Conservation (phyloP, 2,329 filamentous ascomycete genomes). For the Pseudopyrenochaeta lycopersici region DNA sequence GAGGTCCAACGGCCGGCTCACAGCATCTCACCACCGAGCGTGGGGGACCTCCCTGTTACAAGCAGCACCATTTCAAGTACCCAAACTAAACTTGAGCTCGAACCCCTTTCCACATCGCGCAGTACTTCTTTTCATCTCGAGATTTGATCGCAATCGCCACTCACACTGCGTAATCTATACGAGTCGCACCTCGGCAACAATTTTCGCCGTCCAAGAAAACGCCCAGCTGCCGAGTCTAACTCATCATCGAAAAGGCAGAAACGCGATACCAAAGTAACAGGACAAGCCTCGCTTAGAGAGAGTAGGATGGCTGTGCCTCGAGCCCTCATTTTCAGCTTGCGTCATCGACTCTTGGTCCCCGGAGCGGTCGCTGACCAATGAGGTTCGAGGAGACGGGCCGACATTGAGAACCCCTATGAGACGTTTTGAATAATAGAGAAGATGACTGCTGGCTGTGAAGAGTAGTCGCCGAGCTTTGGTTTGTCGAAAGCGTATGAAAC, state of each 20-base stretch:
- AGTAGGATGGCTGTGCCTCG: constrained; percentile 2
- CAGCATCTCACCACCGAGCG: background rate
- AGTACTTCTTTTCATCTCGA: too few relatives aligned
- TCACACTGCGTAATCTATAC: background rate
- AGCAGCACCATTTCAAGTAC: background rate
- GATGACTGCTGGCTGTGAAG: too few relatives aligned
- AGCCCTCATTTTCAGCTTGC: background rate
- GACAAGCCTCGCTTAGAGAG: constrained; percentile 5
- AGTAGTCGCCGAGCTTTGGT: too few relatives aligned
- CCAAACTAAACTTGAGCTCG: background rate
- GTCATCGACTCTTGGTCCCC: constrained; percentile 5
- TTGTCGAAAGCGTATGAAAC: too few relatives aligned
- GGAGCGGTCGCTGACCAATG: background rate
- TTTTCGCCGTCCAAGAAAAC: constrained; percentile 3
- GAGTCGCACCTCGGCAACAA: background rate
- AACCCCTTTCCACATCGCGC: too few relatives aligned
- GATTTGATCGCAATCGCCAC: too few relatives aligned
- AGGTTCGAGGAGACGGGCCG: background rate
- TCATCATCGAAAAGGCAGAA: constrained; percentile 2
- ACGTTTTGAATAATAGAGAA: background rate
- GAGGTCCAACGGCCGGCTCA: constrained; percentile 9
- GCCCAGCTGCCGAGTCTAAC: constrained; percentile 14
- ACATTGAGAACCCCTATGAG: background rate
- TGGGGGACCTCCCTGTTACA: too few relatives aligned
- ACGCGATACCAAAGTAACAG: constrained; percentile 1